phyloP scores from a whole-genome alignment of 345 rosid genomes.

The Firmiana major region DNA sequence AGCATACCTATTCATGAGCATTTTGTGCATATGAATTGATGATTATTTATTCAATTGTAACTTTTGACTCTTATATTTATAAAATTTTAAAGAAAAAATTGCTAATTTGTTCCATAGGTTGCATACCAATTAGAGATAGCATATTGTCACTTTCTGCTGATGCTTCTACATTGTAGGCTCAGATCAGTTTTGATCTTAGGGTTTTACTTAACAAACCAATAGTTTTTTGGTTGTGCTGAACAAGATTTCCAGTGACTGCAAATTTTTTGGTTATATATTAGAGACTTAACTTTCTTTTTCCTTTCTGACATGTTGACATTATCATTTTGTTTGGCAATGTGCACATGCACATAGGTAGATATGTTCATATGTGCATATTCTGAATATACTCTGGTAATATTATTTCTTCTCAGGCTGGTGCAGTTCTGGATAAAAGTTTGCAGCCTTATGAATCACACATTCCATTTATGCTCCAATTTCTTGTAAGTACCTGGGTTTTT shows the following conservation, averaged over 20 bases:
- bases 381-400: not conserved
- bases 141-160: not conserved
- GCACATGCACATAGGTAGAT: not conserved
- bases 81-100: not conserved
- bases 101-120: constrained; percentile 1
- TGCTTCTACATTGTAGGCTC: not conserved
- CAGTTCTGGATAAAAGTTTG: constrained; percentile 62
- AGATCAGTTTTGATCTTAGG: not conserved
- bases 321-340: not conserved
- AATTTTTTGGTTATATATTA: not conserved
- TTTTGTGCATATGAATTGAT: not conserved
- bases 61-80: not conserved
- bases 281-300: not conserved
- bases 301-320: not conserved
- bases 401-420: constrained; percentile 57
- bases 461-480: constrained; percentile 87
- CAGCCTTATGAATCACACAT: constrained; percentile 97
- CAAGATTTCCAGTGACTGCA: not conserved
- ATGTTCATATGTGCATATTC: not conserved
- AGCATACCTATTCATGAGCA: not conserved
- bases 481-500: constrained; percentile 40
- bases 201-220: not conserved
- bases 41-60: not conserved
- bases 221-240: not conserved
- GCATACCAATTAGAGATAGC: not conserved